phyloP scores from a whole-genome alignment of 2,329 filamentous ascomycete genomes.

The Cladobotryum mycophilum region DNA sequence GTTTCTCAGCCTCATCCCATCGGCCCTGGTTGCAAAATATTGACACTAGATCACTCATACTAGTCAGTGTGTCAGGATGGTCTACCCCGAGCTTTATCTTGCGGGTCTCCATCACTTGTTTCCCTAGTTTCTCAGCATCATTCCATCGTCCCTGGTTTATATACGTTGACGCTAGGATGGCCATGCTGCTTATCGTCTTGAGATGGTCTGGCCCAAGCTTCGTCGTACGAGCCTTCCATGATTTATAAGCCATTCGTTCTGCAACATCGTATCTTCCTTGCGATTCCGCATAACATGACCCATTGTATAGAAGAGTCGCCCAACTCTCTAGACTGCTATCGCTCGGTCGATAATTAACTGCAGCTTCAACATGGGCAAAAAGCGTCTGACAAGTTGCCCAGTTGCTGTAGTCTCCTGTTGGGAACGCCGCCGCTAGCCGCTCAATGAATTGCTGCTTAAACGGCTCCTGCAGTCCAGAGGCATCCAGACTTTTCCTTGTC shows the following conservation, averaged over 20 bases:
- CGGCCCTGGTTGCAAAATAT: neutral
- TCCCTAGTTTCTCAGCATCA: neutral
- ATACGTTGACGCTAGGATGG: neutral
- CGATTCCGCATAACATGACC: conserved; percentile 1
- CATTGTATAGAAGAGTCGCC: conserved; percentile 4
- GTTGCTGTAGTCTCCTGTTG: neutral
- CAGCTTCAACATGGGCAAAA: neutral
- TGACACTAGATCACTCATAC: neutral
- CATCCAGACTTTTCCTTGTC: no score
- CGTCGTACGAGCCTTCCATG: neutral
- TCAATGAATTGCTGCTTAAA: no score
- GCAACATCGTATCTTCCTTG: conserved; percentile 6
- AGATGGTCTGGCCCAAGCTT: neutral
- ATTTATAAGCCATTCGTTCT: neutral
- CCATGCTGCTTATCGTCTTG: no score
- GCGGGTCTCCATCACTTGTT: no score
- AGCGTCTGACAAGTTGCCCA: neutral
- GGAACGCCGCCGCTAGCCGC: no score
- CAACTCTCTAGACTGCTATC: neutral
- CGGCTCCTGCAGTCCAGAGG: no score
- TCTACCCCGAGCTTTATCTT: no score
- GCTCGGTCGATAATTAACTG: conserved; percentile 1
- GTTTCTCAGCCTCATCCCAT: neutral
- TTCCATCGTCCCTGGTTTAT: neutral
- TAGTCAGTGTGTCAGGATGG: no score